Percentiles rank a stretch among this genome's conserved stretches.
phyloP scores from a whole-genome alignment of 345 rosid species.

The Gossypium raimondii region DNA sequence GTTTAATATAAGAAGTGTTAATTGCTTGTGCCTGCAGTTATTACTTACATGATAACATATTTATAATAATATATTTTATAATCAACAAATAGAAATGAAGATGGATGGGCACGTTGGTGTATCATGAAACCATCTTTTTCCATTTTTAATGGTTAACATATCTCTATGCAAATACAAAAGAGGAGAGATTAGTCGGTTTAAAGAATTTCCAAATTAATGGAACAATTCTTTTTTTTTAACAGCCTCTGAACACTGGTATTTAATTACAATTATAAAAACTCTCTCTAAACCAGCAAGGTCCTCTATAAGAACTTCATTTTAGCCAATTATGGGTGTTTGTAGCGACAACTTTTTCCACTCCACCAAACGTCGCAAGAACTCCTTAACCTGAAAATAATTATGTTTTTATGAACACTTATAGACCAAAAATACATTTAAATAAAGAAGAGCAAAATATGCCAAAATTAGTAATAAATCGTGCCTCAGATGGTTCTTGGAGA shows the following conservation, averaged over 20 bases:
- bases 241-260: no score
- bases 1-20: neutral
- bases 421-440: neutral
- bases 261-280: no score
- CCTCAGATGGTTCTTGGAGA: constrained; percentile 89
- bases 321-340: constrained; percentile 16
- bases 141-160: neutral
- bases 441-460: neutral
- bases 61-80: no score
- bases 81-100: neutral
- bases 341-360: constrained; percentile 47
- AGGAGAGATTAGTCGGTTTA: neutral
- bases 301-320: constrained; percentile 5
- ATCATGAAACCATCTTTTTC: neutral
- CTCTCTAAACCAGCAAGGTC: constrained; percentile 4
- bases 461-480: constrained; percentile 10
- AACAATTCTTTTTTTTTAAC: neutral
- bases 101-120: neutral
- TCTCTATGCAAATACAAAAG: neutral
- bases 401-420: neutral
- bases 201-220: constrained; percentile 7
- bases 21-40: no score
- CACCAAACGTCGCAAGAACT: constrained; percentile 64
- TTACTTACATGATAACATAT: no score
- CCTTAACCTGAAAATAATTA: constrained; percentile 56